A percentile compares a stretch with the other conserved stretches of the same genome.
Evolutionary conservation across 805 yeast species (phyloP).

Genomic region (Lipomyces oligophaga): DNA sequence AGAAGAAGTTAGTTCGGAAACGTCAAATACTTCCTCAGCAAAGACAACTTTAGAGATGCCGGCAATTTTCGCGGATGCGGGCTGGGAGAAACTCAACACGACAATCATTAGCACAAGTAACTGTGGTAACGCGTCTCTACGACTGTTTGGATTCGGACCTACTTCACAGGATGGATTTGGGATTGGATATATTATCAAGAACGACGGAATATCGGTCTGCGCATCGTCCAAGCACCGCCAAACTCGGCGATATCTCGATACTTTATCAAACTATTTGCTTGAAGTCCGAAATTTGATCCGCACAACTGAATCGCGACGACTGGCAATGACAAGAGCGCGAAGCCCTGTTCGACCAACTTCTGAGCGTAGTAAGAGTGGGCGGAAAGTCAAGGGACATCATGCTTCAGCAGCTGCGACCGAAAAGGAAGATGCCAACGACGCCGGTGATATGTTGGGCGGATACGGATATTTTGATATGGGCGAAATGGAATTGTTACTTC

Average conservation of each 20-base stretch:
- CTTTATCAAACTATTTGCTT: conserved; percentile 57
- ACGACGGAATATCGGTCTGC: conserved; percentile 71
- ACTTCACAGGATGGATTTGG: conserved; percentile 88
- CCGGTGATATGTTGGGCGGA: conserved; percentile 61
- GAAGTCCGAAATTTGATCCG: conserved; percentile 52
- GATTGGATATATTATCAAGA: conserved; percentile 84
- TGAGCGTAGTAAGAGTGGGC: conserved; percentile 5
- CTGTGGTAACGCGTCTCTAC: conserved; percentile 88
- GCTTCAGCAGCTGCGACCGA: conserved; percentile 9
- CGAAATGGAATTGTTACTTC: conserved; percentile 57
- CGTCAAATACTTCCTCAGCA: background rate
- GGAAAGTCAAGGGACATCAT: conserved; percentile 18
- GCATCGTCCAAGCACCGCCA: conserved; percentile 87
- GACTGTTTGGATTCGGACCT: conserved; percentile 88
- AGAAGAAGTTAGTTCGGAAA: conserved; percentile 16
- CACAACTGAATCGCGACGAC: conserved; percentile 20
- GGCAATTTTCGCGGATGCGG: conserved; percentile 72
- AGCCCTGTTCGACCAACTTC: conserved; percentile 28
- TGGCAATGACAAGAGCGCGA: conserved; percentile 29
- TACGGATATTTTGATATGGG: conserved; percentile 82
- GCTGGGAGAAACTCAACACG: conserved; percentile 82
- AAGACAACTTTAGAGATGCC: conserved; percentile 47
- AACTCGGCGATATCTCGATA: conserved; percentile 70
- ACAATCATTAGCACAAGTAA: conserved; percentile 79
- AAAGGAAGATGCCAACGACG: conserved; percentile 32